These are phyloP conservation scores for Trypanosomatidae sp. DNA, from an alignment of 208 protist genomes.

Conservation along the genomic window DNA sequence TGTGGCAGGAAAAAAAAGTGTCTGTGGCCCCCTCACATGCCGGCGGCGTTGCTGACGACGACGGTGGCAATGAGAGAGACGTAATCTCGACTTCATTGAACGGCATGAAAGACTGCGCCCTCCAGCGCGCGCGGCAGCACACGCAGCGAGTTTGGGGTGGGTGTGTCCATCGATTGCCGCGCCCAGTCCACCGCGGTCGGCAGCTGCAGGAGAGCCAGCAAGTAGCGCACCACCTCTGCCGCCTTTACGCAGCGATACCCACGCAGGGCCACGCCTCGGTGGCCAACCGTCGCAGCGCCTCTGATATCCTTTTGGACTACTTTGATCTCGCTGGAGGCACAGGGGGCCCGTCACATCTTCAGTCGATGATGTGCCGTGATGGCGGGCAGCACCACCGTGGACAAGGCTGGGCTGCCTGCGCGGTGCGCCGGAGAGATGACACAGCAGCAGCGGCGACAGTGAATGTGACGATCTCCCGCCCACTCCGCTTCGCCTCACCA, in stretches of 20 bases:
- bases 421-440: not conserved
- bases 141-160: constrained; percentile 24
- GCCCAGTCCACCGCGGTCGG: constrained; percentile 25
- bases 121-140: constrained; percentile 26
- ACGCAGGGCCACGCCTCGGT: not conserved
- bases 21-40: constrained; percentile 15
- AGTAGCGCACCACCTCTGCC: constrained; percentile 25
- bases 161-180: constrained; percentile 15
- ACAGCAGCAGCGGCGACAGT: not conserved
- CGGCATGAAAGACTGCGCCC: constrained; percentile 20
- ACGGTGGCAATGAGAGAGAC: constrained; percentile 4
- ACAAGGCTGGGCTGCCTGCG: not conserved
- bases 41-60: constrained; percentile 9
- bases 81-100: constrained; percentile 5
- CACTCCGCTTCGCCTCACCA: not conserved
- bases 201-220: constrained; percentile 24
- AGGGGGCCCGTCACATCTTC: not conserved
- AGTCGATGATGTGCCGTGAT: not conserved
- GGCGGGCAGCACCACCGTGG: constrained; percentile 17
- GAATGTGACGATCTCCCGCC: not conserved
- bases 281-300: not conserved
- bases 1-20: constrained; percentile 28
- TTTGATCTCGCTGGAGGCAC: not conserved
- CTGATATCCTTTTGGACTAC: not conserved
- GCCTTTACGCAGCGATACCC: constrained; percentile 26